Conservation (phyloP, 2,329 filamentous ascomycete species). For the Kalmusia sp. region DNA sequence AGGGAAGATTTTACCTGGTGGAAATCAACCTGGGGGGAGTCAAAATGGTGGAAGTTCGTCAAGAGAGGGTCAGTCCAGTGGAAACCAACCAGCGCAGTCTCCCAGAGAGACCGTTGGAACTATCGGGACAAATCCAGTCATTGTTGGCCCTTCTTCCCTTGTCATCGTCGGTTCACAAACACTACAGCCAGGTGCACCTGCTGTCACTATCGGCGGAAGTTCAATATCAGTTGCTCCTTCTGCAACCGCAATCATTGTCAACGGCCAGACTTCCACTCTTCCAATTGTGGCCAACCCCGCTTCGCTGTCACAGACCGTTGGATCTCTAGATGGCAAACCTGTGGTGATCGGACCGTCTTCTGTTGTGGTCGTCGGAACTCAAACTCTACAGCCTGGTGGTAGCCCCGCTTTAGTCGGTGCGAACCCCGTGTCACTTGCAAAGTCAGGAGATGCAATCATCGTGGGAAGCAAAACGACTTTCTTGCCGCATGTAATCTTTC, state of each 20-base stretch:
- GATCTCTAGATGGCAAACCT: constrained; percentile 33
- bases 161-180: constrained; percentile 45
- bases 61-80: constrained; percentile 14
- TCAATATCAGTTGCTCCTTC: constrained; percentile 42
- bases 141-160: constrained; percentile 41
- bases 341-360: constrained; percentile 42
- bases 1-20: not conserved
- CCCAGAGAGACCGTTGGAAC: constrained; percentile 29
- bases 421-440: constrained; percentile 36
- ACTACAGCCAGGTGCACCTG: constrained; percentile 41
- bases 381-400: constrained; percentile 45
- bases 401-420: constrained; percentile 45
- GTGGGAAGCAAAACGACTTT: constrained; percentile 34
- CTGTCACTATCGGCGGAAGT: constrained; percentile 46
- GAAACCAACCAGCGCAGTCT: not conserved
- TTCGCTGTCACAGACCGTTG: constrained; percentile 39
- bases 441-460: constrained; percentile 37
- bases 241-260: constrained; percentile 46
- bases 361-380: constrained; percentile 40
- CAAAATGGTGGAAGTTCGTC: constrained; percentile 9
- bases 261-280: constrained; percentile 35
- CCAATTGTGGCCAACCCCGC: constrained; percentile 23
- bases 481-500: constrained; percentile 22
- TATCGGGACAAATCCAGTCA: constrained; percentile 36
- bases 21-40: not conserved